Evolutionary conservation across 345 rosid species (phyloP), one percentile per base, ranked within the genome.

Genomic region (Combretum micranthum): DNA sequence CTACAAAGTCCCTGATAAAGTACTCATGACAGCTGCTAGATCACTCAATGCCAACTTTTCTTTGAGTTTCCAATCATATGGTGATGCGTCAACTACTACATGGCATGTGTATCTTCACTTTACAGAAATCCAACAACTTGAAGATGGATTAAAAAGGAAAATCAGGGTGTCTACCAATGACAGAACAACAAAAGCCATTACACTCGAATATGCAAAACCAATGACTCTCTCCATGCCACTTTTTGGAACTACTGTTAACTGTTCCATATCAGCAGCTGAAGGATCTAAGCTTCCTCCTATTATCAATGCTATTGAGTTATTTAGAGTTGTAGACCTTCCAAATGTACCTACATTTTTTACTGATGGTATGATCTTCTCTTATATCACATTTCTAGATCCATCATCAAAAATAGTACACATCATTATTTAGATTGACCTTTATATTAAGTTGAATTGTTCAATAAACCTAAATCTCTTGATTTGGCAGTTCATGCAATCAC

Each of bases 271-370:
- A 42, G 59, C 48, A 20, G 59, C 15, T 12, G 59, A 55, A 1
- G 59, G 47, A 19, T 55, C 32, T 42, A 17, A 13, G 4, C 48
- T 56, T 20, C 49, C 59, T 56, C 59, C 59, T 2, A 56, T 56
- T 32, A 18, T 56, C 13, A 56, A 56, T 14, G 59, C 59, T 56
- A 3, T 42, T 0, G 59, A 56, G 19, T 4, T 15, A 42, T 56
- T 12, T 42, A 26, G 1, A n/a, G 4, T 43, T 19, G 7, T 42
- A 42, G 59, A 43, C 32, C 26, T 56, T 1, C 59, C 18, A 20
- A 3, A 5, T 43, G 15, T 32, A 14, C 49, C 49, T 2, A 43
- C 59, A 2, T 15, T 42, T 20, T 6, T 43, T 3, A 4, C 14
- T 7, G 59, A 56, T 43, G 59, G 59, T 56, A 56, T 19, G 7